Evolutionary conservation across 106 monocot species (phyloP).

Genomic region (Allium fistulosum): DNA sequence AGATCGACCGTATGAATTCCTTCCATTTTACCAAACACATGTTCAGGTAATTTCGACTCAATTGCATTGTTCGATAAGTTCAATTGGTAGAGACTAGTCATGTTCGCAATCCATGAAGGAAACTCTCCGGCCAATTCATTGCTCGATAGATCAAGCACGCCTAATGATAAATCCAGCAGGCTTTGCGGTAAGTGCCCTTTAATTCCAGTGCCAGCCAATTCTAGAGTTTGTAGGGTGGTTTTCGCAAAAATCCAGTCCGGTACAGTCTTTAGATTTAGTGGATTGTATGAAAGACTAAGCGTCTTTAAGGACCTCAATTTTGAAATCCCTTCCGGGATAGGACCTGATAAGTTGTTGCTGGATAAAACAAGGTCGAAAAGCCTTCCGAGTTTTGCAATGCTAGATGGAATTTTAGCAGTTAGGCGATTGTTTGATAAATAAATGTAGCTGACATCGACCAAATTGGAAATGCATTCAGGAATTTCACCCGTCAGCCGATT

Average conservation of each 20-base stretch:
- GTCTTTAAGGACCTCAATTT: neutral
- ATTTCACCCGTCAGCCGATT: conserved; percentile 20
- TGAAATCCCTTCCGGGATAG: conserved; percentile 13
- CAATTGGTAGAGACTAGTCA: neutral
- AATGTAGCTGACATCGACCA: conserved; percentile 3
- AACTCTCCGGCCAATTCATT: neutral
- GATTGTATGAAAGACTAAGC: neutral
- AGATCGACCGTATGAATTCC: no score
- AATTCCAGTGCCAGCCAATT: neutral
- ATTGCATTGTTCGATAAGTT: neutral
- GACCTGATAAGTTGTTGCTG: conserved; percentile 20
- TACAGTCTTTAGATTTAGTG: neutral
- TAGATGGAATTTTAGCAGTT: conserved; percentile 23
- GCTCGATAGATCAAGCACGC: neutral
- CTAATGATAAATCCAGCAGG: neutral
- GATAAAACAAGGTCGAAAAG: conserved; percentile 17
- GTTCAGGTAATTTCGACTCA: no score
- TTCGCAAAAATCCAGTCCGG: neutral
- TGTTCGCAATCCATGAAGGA: neutral
- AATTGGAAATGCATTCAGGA: conserved; percentile 10
- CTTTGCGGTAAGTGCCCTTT: neutral
- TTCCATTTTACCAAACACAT: no score
- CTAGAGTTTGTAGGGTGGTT: neutral
- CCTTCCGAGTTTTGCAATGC: conserved; percentile 8
- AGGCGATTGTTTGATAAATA: conserved; percentile 18